Evolutionary conservation across 192 early-diverging fungal genomes (phyloP), one percentile per base, ranked within the genome.

Genomic region (Cetraspora pellucida): DNA sequence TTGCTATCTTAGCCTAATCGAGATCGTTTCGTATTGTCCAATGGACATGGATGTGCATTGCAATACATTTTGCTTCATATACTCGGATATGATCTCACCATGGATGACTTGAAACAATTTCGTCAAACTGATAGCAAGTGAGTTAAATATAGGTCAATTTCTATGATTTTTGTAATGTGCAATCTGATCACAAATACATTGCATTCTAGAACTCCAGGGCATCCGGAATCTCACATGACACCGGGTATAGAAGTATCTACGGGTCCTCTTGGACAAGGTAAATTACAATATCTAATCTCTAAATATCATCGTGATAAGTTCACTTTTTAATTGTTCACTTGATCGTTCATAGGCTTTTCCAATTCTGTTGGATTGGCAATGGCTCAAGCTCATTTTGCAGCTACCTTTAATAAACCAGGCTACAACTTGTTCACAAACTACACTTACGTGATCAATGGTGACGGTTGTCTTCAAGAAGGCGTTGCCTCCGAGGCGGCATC

Each of bases 401-500:
- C 97, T 47, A 92, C 87, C 13, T 99, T 95, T 88, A 98, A 98
- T 87, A 88, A 87, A 75, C 93, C 95, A 28, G 93, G 89, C 43
- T 97, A 88, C 86, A 87, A 88, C 21, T 79, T 99, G 11, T 88
- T 99, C 77, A 88, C 93, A 82, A 96, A 97, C 89, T 82, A 91
- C 75, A 94, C 93, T 31, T 97, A 90, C 55, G 83, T 87, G 30
- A 90, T 99, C 74, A 76, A 88, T 37, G 97, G 97, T 75, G 97
- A 99, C 81, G 97, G 97, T 68, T 99, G 97, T 86, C 81, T 99
- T 67, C 97, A 99, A 85, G 97, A 99, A 84, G 97, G 97, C 89
- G 93, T 99, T 52, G 85, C 93, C 30, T 89, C 93, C 25, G 97
- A 99, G 83, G 93, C 97, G 28, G 87, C 86, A 64, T 95, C 95